phyloP scores from a whole-genome alignment of 2,329 filamentous ascomycete genomes.

The Colletotrichum cordylinicola region DNA sequence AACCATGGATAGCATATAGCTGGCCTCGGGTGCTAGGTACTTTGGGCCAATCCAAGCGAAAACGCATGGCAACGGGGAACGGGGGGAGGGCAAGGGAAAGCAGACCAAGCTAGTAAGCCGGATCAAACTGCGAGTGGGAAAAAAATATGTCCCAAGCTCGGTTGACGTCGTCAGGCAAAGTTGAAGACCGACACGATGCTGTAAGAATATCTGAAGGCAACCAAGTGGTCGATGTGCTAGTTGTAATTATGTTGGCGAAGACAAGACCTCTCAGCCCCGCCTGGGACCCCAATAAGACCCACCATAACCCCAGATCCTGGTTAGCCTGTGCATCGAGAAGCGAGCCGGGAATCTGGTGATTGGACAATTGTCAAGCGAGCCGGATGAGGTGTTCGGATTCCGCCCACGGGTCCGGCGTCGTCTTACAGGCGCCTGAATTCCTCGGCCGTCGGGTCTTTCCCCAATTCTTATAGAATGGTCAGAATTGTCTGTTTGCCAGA shows the following conservation, averaged over 20 bases:
- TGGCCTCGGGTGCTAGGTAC: not conserved
- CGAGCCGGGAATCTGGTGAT: slow-evolving; percentile 37
- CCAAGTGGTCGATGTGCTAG: not conserved
- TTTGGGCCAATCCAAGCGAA: slow-evolving; percentile 16
- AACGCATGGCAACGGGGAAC: not conserved
- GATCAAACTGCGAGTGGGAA: not conserved
- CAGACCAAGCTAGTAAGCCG: not conserved
- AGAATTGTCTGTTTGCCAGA: not conserved
- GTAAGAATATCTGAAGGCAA: not conserved
- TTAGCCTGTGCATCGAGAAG: slow-evolving; percentile 27
- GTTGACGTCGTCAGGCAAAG: not conserved
- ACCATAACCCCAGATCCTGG: not conserved
- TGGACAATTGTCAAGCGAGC: slow-evolving; percentile 39
- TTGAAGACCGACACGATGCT: not conserved
- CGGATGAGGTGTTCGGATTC: not conserved
- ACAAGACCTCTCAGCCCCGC: not conserved
- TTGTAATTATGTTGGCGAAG: not conserved
- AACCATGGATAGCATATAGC: not conserved
- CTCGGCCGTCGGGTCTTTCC: not conserved
- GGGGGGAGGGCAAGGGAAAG: not conserved
- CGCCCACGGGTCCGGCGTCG: not conserved
- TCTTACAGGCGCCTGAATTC: not conserved
- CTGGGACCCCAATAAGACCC: not conserved
- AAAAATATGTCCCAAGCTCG: not conserved
- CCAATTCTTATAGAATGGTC: not conserved